Base-by-base conservation (phyloP, 345 rosid species). In the Gossypium stocksii region DNA sequence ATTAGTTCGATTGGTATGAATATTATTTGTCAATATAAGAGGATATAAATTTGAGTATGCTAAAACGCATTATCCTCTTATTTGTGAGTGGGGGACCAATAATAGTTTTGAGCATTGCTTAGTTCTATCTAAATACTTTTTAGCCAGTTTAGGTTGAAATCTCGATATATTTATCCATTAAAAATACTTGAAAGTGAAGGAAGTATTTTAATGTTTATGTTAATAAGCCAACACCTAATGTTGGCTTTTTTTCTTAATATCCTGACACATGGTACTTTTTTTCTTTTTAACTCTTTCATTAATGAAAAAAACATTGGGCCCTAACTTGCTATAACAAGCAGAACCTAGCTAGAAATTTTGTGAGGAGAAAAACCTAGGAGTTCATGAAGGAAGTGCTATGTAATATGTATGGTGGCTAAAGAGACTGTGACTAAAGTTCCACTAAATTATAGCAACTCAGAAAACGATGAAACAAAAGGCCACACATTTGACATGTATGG, bases 401-500 rank as follows among this genome's bases (percentile, higher is more conserved):
- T 34, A 34, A 34, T 34, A 34, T 34, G 41, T 34, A 11, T 8
- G 27, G 17, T 70, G n/a, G 46, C 73, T 29, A 70, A 17, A 6
- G 7, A 48, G 73, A 69, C 52, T 67, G 58, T 64, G 76, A 59
- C 10, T 53, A 58, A 9, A 14, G 70, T 23, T 62, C 23, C 34
- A 69, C 29, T 73, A 38, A 58, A 22, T 4, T 4, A 34, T n/a
- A 61, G 14, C 56, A 15, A 70, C 53, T 45, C 19, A 14, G 17
- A 68, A 16, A 48, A 68, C 52, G 4, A 48, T 8, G 58, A 9
- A 23, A 27, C 25, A 69, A 17, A 17, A 17, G 45, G 38, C 38
- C 45, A 71, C 69, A 2, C 14, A 38, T 48, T 57, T 56, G 65
- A 78, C 49, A 69, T 77, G 72, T 62, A 38, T 22, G 70, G 71